Percentiles rank a stretch among this genome's conserved stretches.
phyloP scores from a whole-genome alignment of 352 stramenopile genomes.

The Blastocystis hominis region DNA sequence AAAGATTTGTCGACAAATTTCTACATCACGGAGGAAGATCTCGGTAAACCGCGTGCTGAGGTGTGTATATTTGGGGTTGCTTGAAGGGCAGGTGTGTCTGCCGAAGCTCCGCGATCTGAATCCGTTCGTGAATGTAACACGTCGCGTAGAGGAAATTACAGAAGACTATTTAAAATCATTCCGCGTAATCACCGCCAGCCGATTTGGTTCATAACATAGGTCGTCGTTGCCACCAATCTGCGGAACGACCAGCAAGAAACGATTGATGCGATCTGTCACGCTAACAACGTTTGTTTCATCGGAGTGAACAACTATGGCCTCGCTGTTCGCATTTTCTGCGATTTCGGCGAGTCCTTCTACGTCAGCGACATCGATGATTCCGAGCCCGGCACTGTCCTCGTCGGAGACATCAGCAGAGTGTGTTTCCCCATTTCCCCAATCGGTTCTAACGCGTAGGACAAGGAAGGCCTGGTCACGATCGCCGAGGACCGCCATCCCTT shows the following conservation, averaged over 20 bases:
- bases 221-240: conserved; percentile 58
- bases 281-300: conserved; percentile 58
- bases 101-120: conserved; percentile 60
- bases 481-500: conserved; percentile 92
- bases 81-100: conserved; percentile 27
- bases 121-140: conserved; percentile 54
- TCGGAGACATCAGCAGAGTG: conserved; percentile 48
- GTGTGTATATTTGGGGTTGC: not conserved
- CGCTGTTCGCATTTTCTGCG: conserved; percentile 57
- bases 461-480: conserved; percentile 81
- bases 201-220: not conserved
- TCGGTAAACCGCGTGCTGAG: conserved; percentile 58
- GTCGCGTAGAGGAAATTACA: conserved; percentile 29
- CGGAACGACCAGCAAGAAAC: not conserved
- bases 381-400: conserved; percentile 55
- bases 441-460: conserved; percentile 58
- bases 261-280: conserved; percentile 58
- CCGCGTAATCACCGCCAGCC: not conserved
- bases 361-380: conserved; percentile 59
- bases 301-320: conserved; percentile 46
- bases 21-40: conserved; percentile 58
- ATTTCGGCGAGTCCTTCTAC: conserved; percentile 58
- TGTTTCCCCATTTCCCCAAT: conserved; percentile 8
- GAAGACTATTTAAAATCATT: conserved; percentile 49
- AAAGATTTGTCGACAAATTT: conserved; percentile 59